Base-by-base conservation (phyloP, 768 basidiomycete species). In the Tubosaeta sp. region DNA sequence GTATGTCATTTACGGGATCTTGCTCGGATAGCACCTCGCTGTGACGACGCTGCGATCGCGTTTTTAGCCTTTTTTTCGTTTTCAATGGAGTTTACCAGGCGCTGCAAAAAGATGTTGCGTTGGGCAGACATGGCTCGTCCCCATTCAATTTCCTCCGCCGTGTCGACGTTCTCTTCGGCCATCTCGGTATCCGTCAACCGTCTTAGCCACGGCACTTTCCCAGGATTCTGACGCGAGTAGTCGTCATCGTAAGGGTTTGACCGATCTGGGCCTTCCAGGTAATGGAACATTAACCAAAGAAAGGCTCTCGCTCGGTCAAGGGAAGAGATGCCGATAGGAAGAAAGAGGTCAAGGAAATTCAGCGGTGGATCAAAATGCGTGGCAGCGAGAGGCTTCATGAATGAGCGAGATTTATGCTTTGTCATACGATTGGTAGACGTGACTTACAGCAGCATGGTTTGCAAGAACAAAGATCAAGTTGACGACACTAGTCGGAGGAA, bases 381-480 rank as follows among this genome's bases (percentile, higher is more conserved):
- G 49, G 73, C 71, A 21, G 83, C 76, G 40, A 84, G 71, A 32
- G 83, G 82, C 83, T 85, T 49, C 13, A 46, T 25, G 34, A 44
- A 43, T 56, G 43, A 53, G 49, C 34, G 49, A 55, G 40, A 30
- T 22, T 39, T 46, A 48, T 32, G 51, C 53, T 45, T 30, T 51
- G 53, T 47, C 42, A 36, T 43, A 8, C 3, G 5, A 54, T 10
- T 27, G 25, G n/a, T 12, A 25, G 19, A 41, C 21, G 30, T 44
- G 29, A 76, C 81, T 64, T 69, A 92, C 89, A 27, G 81, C 78
- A 42, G 87, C 82, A 59, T 90, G 87, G 59, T 83, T 86, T 25
- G 87, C 79, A 41, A 94, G 76, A 39, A 91, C 81, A 62, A 94
- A 94, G 42, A 94, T 79, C 40, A 93, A 73, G 65, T 94, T 92